Base-by-base conservation (phyloP, 768 basidiomycete species). In the Daedaleopsis nitida region DNA sequence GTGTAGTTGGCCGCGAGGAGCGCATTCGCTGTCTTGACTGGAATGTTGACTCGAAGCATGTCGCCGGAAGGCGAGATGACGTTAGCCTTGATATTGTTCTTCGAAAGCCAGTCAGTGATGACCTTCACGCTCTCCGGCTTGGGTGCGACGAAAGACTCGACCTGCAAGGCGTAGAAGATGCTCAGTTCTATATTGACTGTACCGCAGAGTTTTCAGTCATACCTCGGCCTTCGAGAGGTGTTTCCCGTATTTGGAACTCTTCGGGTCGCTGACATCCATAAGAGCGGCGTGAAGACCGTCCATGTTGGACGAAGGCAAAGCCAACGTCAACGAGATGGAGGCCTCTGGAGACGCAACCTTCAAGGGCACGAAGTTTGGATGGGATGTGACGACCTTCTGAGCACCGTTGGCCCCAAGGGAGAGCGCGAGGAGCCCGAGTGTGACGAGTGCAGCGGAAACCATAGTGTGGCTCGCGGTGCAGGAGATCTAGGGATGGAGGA, bases 151-250 rank as follows among this genome's bases (percentile, higher is more conserved):
- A 71, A 71, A 3, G 35, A 52, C 21, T 69, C 70, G 9, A 71
- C 70, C 72, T 74, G 53, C 27, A 32, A 32, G 14, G 10, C 8
- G 32, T 10, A 42, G 3, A 21, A 43, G 17, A 32, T 32, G 24
- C 10, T 39, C 12, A n/a, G 24, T 14, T 5, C 51, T 35, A 19
- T 38, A 38, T 13, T 45, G 35, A 32, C 27, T 32, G 27, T 32
- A 39, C 14, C 3, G 47, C 23, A 14, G 24, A 17, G 19, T 34
- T 34, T 9, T 14, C 32, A 62, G 19, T 13, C 12, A 24, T 62
- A 80, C 78, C 71, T 79, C 72, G 10, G 74, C 77, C 62, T 72
- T 69, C 54, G 64, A 72, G 45, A 80, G 59, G 55, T 76, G 75
- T 62, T 78, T 70, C 10, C 78, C 74, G 62, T 76, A 80, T 7